Conservation (phyloP, 2,329 filamentous ascomycete species). For the Fusarium illudens region DNA sequence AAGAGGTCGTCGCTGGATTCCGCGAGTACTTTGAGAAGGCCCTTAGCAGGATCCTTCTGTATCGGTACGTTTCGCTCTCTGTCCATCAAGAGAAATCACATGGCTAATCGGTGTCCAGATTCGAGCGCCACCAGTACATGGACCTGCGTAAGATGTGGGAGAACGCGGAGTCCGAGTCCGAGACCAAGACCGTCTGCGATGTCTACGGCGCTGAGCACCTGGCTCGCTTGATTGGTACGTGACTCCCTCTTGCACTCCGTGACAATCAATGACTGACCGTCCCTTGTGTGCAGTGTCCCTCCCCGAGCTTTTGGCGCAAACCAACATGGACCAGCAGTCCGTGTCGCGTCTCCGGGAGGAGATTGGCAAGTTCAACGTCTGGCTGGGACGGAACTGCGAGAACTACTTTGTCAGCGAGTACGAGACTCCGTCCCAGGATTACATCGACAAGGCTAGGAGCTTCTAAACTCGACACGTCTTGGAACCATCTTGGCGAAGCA, state of each 20-base stretch:
- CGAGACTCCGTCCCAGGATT: constrained; percentile 75
- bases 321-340: constrained; percentile 95
- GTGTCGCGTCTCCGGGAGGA: constrained; percentile 90
- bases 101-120: constrained; percentile 60
- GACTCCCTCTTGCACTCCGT: not conserved
- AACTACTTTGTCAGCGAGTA: constrained; percentile 83
- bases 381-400: constrained; percentile 80
- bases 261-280: constrained; percentile 3
- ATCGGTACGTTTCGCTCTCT: constrained; percentile 60
- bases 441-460: constrained; percentile 71
- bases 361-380: constrained; percentile 83
- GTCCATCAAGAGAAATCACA: not conserved
- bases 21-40: constrained; percentile 95
- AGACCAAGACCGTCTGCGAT: constrained; percentile 77
- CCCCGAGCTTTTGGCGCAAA: constrained; percentile 93
- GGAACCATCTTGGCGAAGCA: not conserved
- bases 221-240: constrained; percentile 84
- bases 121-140: constrained; percentile 89
- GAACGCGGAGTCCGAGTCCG: constrained; percentile 66
- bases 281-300: constrained; percentile 72
- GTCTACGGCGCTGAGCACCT: constrained; percentile 95
- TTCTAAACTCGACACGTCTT: constrained; percentile 42
- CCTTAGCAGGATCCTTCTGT: constrained; percentile 87
- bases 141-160: constrained; percentile 78
- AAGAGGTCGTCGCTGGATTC: constrained; percentile 86